phyloP scores from a whole-genome alignment of 176 grass and related monocot species.

The Oryza glaberrima region DNA sequence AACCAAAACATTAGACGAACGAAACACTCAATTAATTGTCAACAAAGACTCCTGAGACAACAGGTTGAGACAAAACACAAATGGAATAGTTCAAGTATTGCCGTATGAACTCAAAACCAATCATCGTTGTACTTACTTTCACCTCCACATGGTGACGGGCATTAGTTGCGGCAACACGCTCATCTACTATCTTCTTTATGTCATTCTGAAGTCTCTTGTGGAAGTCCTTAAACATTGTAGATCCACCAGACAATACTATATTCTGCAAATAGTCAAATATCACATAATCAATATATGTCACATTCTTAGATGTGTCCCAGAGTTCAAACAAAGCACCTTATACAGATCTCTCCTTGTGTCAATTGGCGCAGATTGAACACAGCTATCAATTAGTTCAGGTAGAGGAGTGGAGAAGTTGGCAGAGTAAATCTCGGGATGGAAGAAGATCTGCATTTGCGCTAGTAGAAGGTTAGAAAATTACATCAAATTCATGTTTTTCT shows the following conservation, averaged over 20 bases:
- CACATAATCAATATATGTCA: slow-evolving; percentile 25
- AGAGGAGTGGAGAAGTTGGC: slow-evolving; percentile 72
- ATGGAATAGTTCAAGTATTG: neutral
- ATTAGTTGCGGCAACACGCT: slow-evolving; percentile 76
- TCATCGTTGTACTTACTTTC: slow-evolving; percentile 65
- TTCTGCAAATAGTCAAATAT: slow-evolving; percentile 58
- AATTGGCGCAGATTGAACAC: slow-evolving; percentile 94
- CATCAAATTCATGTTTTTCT: neutral
- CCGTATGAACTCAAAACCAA: slow-evolving; percentile 20
- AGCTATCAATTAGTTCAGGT: slow-evolving; percentile 84
- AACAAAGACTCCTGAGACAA: slow-evolving; percentile 22
- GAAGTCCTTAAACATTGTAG: slow-evolving; percentile 95
- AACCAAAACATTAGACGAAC: slow-evolving; percentile 35
- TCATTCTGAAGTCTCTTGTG: slow-evolving; percentile 88
- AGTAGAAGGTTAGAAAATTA: slow-evolving; percentile 32
- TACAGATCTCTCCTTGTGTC: slow-evolving; percentile 98
- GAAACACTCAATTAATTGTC: slow-evolving; percentile 18
- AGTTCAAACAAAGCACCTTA: slow-evolving; percentile 67
- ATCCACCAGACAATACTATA: slow-evolving; percentile 96
- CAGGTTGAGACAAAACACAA: neutral
- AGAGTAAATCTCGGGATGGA: slow-evolving; percentile 87
- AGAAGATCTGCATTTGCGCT: slow-evolving; percentile 76
- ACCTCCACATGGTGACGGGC: slow-evolving; percentile 74
- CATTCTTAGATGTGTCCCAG: slow-evolving; percentile 30
- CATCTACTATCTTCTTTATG: slow-evolving; percentile 96